Evolutionary conservation across 2,329 filamentous ascomycete genomes (phyloP).

Genomic region (Spiromastix sp.): DNA sequence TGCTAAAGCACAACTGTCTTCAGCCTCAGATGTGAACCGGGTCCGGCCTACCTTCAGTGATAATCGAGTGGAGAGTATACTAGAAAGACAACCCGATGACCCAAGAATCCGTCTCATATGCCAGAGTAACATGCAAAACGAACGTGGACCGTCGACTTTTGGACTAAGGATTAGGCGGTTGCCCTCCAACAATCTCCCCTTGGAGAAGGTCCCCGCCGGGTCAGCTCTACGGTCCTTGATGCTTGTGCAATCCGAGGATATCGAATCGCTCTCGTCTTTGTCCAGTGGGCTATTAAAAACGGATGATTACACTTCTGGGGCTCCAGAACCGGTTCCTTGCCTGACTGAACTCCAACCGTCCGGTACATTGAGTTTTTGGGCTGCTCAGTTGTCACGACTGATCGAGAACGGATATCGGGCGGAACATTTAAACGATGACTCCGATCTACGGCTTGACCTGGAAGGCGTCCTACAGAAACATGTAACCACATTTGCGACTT

Average conservation of each 20-base stretch:
- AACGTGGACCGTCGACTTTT: not conserved
- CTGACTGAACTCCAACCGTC: constrained; percentile 5
- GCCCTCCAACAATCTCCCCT: constrained; percentile 17
- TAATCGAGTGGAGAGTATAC: no score
- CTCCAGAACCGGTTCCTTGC: not conserved
- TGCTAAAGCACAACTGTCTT: constrained; percentile 17
- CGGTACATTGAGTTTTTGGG: constrained; percentile 13
- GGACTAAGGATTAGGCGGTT: constrained; percentile 8
- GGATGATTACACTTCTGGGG: constrained; percentile 14
- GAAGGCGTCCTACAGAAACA: not conserved
- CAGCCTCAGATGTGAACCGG: not conserved
- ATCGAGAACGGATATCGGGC: constrained; percentile 13
- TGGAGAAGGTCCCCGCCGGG: constrained; percentile 20
- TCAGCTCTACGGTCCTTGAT: constrained; percentile 15
- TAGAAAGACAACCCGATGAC: no score
- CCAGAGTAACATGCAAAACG: constrained; percentile 10
- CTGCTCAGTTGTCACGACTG: constrained; percentile 10
- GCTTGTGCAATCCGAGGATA: constrained; percentile 7
- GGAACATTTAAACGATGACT: constrained; percentile 4
- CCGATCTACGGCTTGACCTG: not conserved
- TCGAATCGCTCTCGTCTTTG: constrained; percentile 5
- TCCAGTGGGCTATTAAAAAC: constrained; percentile 5
- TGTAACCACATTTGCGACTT: no score
- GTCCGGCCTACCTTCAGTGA: constrained; percentile 6
- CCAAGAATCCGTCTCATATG: constrained; percentile 23